Percentiles rank a stretch among this genome's conserved stretches.
phyloP scores from a whole-genome alignment of 495 filamentous ascomycete species.

The Letharia lupina region DNA sequence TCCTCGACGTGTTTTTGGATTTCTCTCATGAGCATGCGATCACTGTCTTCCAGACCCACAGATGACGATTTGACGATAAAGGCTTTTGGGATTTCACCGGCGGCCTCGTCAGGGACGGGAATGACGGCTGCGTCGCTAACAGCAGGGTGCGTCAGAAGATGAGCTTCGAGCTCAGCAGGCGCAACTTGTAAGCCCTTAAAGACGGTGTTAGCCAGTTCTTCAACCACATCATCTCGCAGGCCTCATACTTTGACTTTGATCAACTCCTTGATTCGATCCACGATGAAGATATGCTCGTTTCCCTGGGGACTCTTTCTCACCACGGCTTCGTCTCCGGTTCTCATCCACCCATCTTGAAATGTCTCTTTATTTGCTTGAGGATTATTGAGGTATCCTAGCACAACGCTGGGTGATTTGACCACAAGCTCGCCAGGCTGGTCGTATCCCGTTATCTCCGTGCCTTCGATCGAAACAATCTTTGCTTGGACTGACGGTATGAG shows the following conservation, averaged over 20 bases:
- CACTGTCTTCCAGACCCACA: slow-evolving; percentile 49
- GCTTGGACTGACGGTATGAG: slow-evolving; percentile 59
- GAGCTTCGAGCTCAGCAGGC: slow-evolving; percentile 83
- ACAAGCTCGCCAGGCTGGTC: slow-evolving; percentile 75
- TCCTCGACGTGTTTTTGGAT: slow-evolving; percentile 72
- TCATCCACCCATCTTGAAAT: slow-evolving; percentile 72
- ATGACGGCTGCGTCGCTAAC: slow-evolving; percentile 84
- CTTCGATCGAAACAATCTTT: slow-evolving; percentile 64
- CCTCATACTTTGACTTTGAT: slow-evolving; percentile 77
- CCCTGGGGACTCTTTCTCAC: slow-evolving; percentile 53
- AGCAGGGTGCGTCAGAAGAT: slow-evolving; percentile 70
- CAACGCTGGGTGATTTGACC: slow-evolving; percentile 65
- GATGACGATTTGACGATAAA: slow-evolving; percentile 68
- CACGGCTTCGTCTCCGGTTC: slow-evolving; percentile 78
- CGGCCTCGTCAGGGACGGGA: slow-evolving; percentile 61
- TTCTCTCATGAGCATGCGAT: slow-evolving; percentile 48
- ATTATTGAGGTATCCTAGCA: slow-evolving; percentile 79
- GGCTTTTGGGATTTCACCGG: slow-evolving; percentile 81
- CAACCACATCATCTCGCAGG: not conserved
- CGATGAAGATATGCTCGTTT: slow-evolving; percentile 72
- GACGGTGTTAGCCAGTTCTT: not conserved
- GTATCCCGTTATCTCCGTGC: slow-evolving; percentile 65
- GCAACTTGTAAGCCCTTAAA: slow-evolving; percentile 81
- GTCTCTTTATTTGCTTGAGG: slow-evolving; percentile 74
- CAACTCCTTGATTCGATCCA: slow-evolving; percentile 86